These are phyloP conservation scores for Saussurea involucrata DNA, from an alignment of 129 eudicot genomes.

Conservation along the genomic window DNA sequence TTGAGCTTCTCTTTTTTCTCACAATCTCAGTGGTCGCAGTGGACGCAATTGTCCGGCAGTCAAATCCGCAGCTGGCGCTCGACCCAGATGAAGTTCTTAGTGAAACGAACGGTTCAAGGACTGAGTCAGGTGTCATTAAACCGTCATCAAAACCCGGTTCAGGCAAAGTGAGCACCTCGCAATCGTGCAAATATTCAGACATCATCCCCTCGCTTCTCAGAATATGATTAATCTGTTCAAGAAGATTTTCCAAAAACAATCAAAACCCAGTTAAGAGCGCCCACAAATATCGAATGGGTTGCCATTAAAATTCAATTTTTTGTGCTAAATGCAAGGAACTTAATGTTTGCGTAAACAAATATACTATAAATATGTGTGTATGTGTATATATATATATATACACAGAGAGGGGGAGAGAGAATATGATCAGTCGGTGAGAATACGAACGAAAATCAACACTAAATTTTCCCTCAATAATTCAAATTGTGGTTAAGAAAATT, in stretches of 20 bases:
- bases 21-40: conserved; percentile 65
- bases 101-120: conserved; percentile 53
- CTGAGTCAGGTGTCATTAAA: conserved; percentile 64
- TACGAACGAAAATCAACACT: neutral
- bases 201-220: conserved; percentile 33
- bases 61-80: conserved; percentile 29
- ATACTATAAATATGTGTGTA: neutral
- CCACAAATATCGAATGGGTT: neutral
- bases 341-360: neutral
- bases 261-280: neutral
- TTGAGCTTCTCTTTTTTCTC: conserved; percentile 52
- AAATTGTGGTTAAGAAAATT: neutral
- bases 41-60: conserved; percentile 31
- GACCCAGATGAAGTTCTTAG: conserved; percentile 51
- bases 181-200: conserved; percentile 38
- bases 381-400: too few species aligned
- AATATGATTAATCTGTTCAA: conserved; percentile 41
- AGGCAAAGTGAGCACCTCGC: conserved; percentile 41
- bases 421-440: neutral
- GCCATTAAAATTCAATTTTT: neutral
- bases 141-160: conserved; percentile 62
- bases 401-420: neutral
- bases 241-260: neutral
- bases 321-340: neutral
- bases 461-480: neutral